These are phyloP conservation scores for Mycena haematopus DNA, from an alignment of 768 basidiomycete genomes.

Conservation along the genomic window DNA sequence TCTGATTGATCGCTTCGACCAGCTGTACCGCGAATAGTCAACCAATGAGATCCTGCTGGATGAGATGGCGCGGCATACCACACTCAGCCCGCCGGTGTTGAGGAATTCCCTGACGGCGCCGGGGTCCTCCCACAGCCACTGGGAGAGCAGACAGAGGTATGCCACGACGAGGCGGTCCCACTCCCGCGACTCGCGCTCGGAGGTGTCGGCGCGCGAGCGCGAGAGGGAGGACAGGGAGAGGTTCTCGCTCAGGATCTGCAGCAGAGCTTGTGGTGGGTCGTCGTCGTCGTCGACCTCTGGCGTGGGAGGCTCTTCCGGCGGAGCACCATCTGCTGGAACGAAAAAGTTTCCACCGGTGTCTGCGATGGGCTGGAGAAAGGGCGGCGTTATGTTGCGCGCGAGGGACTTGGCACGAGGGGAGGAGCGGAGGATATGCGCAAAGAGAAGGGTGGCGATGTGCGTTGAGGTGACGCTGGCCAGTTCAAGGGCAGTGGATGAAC, in stretches of 20 bases:
- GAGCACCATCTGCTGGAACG: slow-evolving; percentile 74
- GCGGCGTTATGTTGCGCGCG: slow-evolving; percentile 70
- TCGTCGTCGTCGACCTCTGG: slow-evolving; percentile 56
- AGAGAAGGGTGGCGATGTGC: slow-evolving; percentile 79
- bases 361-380: slow-evolving; percentile 40
- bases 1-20: slow-evolving; percentile 93
- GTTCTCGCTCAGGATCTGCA: slow-evolving; percentile 90
- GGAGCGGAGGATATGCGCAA: slow-evolving; percentile 77
- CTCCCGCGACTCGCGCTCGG: slow-evolving; percentile 77
- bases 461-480: slow-evolving; percentile 63
- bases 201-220: slow-evolving; percentile 68
- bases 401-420: slow-evolving; percentile 68
- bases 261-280: slow-evolving; percentile 70
- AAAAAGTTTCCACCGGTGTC: slow-evolving; percentile 59
- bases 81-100: slow-evolving; percentile 86
- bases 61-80: slow-evolving; percentile 60
- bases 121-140: slow-evolving; percentile 98
- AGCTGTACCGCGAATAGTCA: slow-evolving; percentile 55
- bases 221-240: slow-evolving; percentile 86
- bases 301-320: slow-evolving; percentile 41
- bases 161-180: slow-evolving; percentile 91
- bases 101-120: slow-evolving; percentile 87
- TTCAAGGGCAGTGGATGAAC: slow-evolving; percentile 57
- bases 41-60: neutral
- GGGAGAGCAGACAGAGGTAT: slow-evolving; percentile 81